Base-by-base conservation (phyloP, 352 stramenopile species). In the Peronosclerospora sorghi region DNA sequence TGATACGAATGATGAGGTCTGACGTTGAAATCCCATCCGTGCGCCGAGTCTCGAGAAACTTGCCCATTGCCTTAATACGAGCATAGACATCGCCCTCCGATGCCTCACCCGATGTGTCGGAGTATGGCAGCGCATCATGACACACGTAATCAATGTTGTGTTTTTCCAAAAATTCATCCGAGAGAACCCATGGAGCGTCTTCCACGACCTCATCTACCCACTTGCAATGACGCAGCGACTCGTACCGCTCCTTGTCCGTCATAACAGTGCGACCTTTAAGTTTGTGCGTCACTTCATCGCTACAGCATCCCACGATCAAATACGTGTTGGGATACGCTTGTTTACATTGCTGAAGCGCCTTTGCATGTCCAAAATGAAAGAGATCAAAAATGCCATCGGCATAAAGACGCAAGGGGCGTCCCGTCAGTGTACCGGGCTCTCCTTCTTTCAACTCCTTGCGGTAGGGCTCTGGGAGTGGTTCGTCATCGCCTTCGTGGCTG, bases 381-480 rank as follows among this genome's bases (percentile, higher is more conserved):
- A 94, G 61, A 56, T 94, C 79, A 52, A 94, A 94, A 48, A 92
- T 92, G 15, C 82, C 82, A 43, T 94, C 82, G 8, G 82, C 82
- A 39, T 92, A 94, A 6, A 94, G 61, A 48, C 82, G 73, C 38
- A 94, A 52, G 4, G 82, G 82, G 21, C 76, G 69, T 7, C 79
- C 79, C 20, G 73, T 89, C 8, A 73, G 44, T n/a, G 73, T 83
- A 18, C 79, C 79, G 1, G 73, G 69, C 41, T 87, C 65, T 32
- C 79, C 74, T 12, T 86, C 76, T 24, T 56, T 55, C 27, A 88
- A 59, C 14, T 54, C 54, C 38, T 68, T 70, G 30, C 72, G 68
- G 51, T 72, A 88, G 6, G 75, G 75, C 44, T 88, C 62, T 15
- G 60, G 52, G 42, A 57, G 60, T 20, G 43, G 42, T 21, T 65